phyloP scores from a whole-genome alignment of 2,329 filamentous ascomycete genomes.

The Ceratocystis huliohia region DNA sequence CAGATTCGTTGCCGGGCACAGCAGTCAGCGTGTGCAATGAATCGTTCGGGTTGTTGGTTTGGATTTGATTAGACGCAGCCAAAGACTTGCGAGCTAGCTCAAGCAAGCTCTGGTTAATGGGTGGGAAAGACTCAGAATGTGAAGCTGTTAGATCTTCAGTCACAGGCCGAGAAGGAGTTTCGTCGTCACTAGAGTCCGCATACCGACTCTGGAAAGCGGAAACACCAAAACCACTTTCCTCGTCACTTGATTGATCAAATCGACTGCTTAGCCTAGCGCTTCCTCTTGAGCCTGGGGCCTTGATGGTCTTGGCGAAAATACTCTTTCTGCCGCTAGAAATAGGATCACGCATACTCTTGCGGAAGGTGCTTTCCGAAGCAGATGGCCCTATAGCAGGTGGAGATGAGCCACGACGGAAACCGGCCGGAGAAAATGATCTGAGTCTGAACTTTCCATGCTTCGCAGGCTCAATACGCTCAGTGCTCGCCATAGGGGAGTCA shows the following conservation, averaged over 20 bases:
- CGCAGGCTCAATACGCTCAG: constrained; percentile 22
- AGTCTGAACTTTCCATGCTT: constrained; percentile 54
- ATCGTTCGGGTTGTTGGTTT: constrained; percentile 23
- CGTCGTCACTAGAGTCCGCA: constrained; percentile 54
- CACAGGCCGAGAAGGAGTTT: constrained; percentile 22
- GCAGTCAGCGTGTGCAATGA: neutral
- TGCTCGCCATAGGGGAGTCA: constrained; percentile 48
- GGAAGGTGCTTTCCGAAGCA: constrained; percentile 33
- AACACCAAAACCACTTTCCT: constrained; percentile 31
- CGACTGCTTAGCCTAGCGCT: constrained; percentile 34
- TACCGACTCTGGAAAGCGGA: constrained; percentile 37
- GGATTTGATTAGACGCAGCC: constrained; percentile 4
- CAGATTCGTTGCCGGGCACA: constrained; percentile 16
- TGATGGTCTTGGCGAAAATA: constrained; percentile 32
- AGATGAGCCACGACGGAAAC: constrained; percentile 35
- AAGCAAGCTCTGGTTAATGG: constrained; percentile 9
- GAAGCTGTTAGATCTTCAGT: neutral
- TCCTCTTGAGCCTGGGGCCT: constrained; percentile 23
- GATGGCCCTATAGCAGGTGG: constrained; percentile 32
- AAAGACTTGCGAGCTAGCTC: constrained; percentile 10
- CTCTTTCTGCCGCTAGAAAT: constrained; percentile 28
- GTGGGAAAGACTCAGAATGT: neutral
- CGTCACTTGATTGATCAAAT: constrained; percentile 62
- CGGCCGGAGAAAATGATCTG: constrained; percentile 55
- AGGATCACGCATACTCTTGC: constrained; percentile 30